A percentile compares a stretch with the other conserved stretches of the same genome.
Evolutionary conservation across 306 rosid species (phyloP).

Genomic region (Corylus avellana): DNA sequence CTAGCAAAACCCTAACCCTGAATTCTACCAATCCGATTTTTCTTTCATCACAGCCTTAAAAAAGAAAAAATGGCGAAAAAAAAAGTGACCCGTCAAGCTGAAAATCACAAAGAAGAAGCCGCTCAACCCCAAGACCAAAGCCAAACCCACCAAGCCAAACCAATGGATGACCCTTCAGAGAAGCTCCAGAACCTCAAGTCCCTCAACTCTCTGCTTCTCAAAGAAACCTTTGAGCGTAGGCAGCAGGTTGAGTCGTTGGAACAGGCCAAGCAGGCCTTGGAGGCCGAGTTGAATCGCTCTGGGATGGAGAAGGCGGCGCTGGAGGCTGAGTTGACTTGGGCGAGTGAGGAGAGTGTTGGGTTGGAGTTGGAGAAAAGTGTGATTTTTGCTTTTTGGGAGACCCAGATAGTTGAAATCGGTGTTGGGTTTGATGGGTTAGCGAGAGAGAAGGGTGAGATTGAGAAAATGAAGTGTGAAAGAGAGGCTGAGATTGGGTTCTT

Average conservation of each 20-base stretch:
- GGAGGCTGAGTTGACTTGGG: conserved; percentile 25
- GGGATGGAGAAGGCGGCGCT: conserved; percentile 33
- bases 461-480: conserved; percentile 24
- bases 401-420: conserved; percentile 43
- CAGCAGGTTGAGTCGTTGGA: conserved; percentile 45
- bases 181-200: conserved; percentile 66
- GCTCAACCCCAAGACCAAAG: conserved; percentile 1
- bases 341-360: conserved; percentile 19
- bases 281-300: conserved; percentile 31
- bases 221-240: conserved; percentile 54
- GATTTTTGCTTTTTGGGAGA: conserved; percentile 30
- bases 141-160: conserved; percentile 9
- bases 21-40: background rate
- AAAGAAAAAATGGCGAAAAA: conserved; percentile 69
- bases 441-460: conserved; percentile 40
- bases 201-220: conserved; percentile 62
- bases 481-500: conserved; percentile 39
- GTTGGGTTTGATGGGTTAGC: conserved; percentile 15
- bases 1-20: conserved; percentile 45
- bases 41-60: conserved; percentile 21
- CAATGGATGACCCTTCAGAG: conserved; percentile 40
- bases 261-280: conserved; percentile 32
- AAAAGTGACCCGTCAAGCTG: conserved; percentile 43
- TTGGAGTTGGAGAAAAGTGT: conserved; percentile 49
- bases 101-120: conserved; percentile 25